phyloP scores from a whole-genome alignment of 768 basidiomycete genomes.

The Hydnomerulius pinastri region DNA sequence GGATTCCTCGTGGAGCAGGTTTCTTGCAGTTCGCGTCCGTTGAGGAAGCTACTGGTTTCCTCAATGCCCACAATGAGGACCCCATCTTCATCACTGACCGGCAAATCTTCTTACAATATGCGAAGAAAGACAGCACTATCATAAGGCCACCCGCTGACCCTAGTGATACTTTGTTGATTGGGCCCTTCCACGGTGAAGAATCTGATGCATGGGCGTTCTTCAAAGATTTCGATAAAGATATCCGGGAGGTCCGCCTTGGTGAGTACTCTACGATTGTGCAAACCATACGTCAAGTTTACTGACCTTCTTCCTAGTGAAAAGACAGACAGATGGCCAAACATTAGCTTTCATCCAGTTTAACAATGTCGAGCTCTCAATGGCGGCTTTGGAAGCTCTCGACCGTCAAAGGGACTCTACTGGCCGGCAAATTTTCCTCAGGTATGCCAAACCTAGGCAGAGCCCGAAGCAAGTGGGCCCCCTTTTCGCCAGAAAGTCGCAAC shows the following conservation, averaged over 20 bases:
- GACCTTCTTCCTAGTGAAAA: constrained; percentile 34
- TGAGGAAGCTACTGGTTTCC: constrained; percentile 39
- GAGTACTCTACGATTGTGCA: constrained; percentile 8
- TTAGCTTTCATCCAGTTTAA: constrained; percentile 58
- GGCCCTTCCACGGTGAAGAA: constrained; percentile 26
- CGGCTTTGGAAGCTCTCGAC: constrained; percentile 47
- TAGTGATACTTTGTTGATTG: constrained; percentile 33
- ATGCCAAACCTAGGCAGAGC: constrained; percentile 18
- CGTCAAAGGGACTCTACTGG: constrained; percentile 14
- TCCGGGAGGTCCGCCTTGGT: constrained; percentile 34
- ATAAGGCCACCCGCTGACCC: constrained; percentile 21
- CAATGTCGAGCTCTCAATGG: constrained; percentile 44
- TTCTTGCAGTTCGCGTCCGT: constrained; percentile 45
- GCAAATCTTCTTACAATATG: constrained; percentile 44
- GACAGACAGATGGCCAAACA: constrained; percentile 30
- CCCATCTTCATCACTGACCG: constrained; percentile 52
- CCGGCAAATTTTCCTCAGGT: constrained; percentile 8
- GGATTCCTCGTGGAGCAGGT: constrained; percentile 44
- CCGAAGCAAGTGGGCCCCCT: background rate
- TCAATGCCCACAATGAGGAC: constrained; percentile 40
- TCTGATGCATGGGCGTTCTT: constrained; percentile 28
- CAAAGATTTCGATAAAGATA: constrained; percentile 13
- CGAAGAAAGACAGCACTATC: constrained; percentile 10
- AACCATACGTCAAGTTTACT: constrained; percentile 1
- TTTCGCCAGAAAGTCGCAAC: too few species aligned